Percentiles rank a stretch among this genome's conserved stretches.
Evolutionary conservation across 1,284 basidiomycete genomes (phyloP).

Genomic region (Leccinum brunneo-olivaceum): DNA sequence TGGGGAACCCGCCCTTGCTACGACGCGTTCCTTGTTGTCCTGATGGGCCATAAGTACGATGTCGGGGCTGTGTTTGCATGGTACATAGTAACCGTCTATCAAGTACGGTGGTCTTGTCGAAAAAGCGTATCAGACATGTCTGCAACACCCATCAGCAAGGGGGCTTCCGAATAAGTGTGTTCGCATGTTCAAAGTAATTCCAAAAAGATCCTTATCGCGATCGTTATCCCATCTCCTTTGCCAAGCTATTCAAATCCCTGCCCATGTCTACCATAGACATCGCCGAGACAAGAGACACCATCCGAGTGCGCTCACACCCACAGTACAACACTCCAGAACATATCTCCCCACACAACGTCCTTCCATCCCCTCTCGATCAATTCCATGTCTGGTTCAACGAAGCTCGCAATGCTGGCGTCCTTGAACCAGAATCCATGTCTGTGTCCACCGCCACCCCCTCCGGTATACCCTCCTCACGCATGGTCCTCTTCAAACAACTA

Average conservation of each 20-base stretch:
- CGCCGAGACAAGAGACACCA: slow-evolving; percentile 38
- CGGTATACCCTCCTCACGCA: slow-evolving; percentile 80
- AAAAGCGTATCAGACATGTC: too few relatives aligned
- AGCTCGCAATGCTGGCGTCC: slow-evolving; percentile 51
- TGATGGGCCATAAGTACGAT: too few relatives aligned
- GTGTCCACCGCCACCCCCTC: slow-evolving; percentile 70
- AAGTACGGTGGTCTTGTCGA: too few relatives aligned
- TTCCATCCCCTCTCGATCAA: slow-evolving; percentile 69
- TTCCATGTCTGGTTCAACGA: slow-evolving; percentile 82
- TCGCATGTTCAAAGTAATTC: not conserved
- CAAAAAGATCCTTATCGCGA: slow-evolving; percentile 13
- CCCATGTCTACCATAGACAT: slow-evolving; percentile 25
- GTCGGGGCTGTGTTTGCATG: too few relatives aligned
- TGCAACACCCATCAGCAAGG: too few relatives aligned
- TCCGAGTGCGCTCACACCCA: slow-evolving; percentile 64
- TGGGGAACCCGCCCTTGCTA: too few relatives aligned
- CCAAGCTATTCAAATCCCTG: slow-evolving; percentile 1
- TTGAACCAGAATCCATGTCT: slow-evolving; percentile 85
- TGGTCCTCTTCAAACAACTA: slow-evolving; percentile 89
- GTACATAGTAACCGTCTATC: too few relatives aligned
- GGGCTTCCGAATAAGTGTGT: not conserved
- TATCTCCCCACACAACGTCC: slow-evolving; percentile 52
- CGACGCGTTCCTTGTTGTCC: too few relatives aligned
- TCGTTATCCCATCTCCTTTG: slow-evolving; percentile 2
- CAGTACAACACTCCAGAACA: slow-evolving; percentile 68